Base-by-base conservation (phyloP, 2,329 filamentous ascomycete genomes). In the Calonectria pseudoturangicola region DNA sequence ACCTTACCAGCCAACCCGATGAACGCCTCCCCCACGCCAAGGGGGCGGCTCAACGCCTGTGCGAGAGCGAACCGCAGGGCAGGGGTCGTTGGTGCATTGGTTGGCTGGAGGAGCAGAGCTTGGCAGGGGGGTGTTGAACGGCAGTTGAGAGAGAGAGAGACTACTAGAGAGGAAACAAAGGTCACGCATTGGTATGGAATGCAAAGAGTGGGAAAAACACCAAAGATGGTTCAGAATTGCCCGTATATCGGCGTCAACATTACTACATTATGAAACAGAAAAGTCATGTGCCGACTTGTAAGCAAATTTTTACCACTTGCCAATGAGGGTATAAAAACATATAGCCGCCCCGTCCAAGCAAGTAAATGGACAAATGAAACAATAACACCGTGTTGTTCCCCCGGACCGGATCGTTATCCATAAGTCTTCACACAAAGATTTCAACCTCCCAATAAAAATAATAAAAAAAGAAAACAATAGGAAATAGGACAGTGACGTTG, bases 301-400 rank as follows among this genome's bases (percentile, higher is more conserved):
- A 45, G 41, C 41, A 63, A 47, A 63, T 28, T 47, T 47, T 47
- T 43, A 43, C 27, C 41, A 47, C 58, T 73, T 73, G 67, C 70
- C 70, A 79, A 76, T 70, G 67, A 78, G 79, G 79, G 77, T 80
- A 80, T 80, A 48, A 74, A 71, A 60, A 68, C 47, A 70, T 62
- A 73, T 18, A 70, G 74, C 66, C 71, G 45, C 75, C 58, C 54
- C 74, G 41, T 64, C 54, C 64, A 33, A 70, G 18, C 50, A 62
- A 45, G 50, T 21, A 62, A 71, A 68, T 33, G 10, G 27, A 65
- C 48, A 51, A 45, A 41, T 36, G 36, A 68, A 71, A 64, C 25
- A 66, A 47, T 47, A 67, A 69, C 72, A 72, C 70, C 58, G 39
- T 66, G 25, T 45, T 58, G 28, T 45, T 60, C 47, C 48, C 30